Evolutionary conservation across 139 green algal genomes (phyloP).

Genomic region (Chlorella sp.): DNA sequence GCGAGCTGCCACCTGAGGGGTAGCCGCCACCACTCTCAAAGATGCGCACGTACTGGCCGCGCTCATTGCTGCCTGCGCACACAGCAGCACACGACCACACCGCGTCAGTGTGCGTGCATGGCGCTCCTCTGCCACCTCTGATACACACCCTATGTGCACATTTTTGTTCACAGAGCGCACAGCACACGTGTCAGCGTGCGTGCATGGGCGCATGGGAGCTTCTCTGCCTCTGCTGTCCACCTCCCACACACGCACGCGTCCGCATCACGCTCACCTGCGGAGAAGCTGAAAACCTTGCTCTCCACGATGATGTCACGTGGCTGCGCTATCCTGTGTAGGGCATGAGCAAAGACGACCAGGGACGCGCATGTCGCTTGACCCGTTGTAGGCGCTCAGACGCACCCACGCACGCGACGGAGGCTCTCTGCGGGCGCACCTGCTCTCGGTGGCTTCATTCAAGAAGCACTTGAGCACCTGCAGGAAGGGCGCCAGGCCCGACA

Average conservation of each 20-base stretch:
- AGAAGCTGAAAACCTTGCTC: conserved; percentile 37
- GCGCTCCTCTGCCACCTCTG: neutral
- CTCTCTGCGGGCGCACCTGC: too few species aligned
- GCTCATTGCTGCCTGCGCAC: conserved; percentile 6
- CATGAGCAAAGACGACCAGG: too few species aligned
- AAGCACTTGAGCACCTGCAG: neutral
- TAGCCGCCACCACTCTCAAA: conserved; percentile 31
- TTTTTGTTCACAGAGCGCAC: neutral
- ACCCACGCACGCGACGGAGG: too few species aligned
- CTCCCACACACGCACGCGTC: too few species aligned
- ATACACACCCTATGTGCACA: neutral
- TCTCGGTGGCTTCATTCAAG: too few species aligned
- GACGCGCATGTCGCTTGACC: too few species aligned
- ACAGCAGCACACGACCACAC: neutral
- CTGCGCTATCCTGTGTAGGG: conserved; percentile 5
- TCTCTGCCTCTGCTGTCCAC: too few species aligned
- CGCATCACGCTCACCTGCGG: too few species aligned
- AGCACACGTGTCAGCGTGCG: too few species aligned
- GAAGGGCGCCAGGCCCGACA: neutral
- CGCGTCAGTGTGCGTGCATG: neutral
- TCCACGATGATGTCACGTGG: conserved; percentile 27
- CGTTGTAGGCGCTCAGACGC: too few species aligned
- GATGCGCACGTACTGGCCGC: conserved; percentile 23
- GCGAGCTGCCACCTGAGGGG: conserved; percentile 16
- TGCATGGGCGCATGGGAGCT: too few species aligned